Evolutionary conservation across 305 asterid genomes (phyloP).

Genomic region (Solanum hybrid): DNA sequence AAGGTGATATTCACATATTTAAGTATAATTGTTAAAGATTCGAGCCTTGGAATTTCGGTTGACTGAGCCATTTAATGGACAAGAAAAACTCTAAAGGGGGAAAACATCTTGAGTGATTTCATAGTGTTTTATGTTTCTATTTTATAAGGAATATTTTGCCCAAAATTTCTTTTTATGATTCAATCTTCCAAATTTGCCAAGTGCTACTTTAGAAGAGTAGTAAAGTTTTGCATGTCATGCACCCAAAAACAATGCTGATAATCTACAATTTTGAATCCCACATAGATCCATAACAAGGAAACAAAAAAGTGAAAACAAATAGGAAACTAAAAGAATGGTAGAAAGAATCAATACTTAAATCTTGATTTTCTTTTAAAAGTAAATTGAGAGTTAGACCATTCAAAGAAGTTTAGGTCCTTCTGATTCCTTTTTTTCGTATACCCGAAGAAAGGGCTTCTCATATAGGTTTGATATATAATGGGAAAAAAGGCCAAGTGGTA

Average conservation of each 20-base stretch:
- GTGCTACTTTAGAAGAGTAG: not conserved
- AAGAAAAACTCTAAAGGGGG: not conserved
- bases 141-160: not conserved
- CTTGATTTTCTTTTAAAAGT: too few species aligned
- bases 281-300: not conserved
- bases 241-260: not conserved
- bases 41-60: not conserved
- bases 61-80: not conserved
- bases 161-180: too few species aligned
- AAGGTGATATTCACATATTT: not conserved
- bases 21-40: not conserved
- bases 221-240: not conserved
- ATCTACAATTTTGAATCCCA: not conserved
- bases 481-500: not conserved
- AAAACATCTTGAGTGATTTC: not conserved
- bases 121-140: not conserved
- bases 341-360: not conserved
- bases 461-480: not conserved
- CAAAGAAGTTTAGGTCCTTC: not conserved
- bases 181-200: not conserved
- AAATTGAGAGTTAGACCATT: not conserved
- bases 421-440: too few species aligned
- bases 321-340: not conserved
- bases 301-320: not conserved
- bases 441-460: not conserved